phyloP scores from a whole-genome alignment of 768 basidiomycete species.

The Suillus occidentalis region DNA sequence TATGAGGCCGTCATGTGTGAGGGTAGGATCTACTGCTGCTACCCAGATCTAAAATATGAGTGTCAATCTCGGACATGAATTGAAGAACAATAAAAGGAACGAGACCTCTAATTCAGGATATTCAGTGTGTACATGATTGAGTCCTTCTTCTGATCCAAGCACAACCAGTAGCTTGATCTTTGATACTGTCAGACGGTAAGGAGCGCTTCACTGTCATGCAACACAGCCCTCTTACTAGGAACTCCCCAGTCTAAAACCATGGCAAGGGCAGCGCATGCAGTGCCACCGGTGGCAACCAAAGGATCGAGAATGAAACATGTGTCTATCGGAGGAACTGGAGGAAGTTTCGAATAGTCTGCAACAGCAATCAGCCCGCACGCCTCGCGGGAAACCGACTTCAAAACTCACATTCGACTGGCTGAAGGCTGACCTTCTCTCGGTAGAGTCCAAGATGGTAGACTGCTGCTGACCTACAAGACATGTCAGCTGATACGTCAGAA shows the following conservation, averaged over 20 bases:
- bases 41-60: slow-evolving; percentile 69
- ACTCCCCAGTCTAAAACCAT: slow-evolving; percentile 90
- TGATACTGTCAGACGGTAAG: slow-evolving; percentile 39
- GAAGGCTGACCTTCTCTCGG: slow-evolving; percentile 82
- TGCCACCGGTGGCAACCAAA: slow-evolving; percentile 91
- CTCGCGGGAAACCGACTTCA: not conserved
- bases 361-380: not conserved
- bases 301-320: slow-evolving; percentile 89
- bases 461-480: slow-evolving; percentile 55
- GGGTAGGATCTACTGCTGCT: slow-evolving; percentile 70
- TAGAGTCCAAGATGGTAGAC: slow-evolving; percentile 92
- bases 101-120: slow-evolving; percentile 81
- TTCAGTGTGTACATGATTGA: slow-evolving; percentile 59
- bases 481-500: slow-evolving; percentile 3
- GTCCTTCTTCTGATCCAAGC: slow-evolving; percentile 74
- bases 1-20: slow-evolving; percentile 79
- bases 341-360: slow-evolving; percentile 91
- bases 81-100: not conserved
- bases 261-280: slow-evolving; percentile 79
- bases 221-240: slow-evolving; percentile 44
- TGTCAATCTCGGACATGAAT: slow-evolving; percentile 2
- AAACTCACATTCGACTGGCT: slow-evolving; percentile 86
- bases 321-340: slow-evolving; percentile 73
- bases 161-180: slow-evolving; percentile 83
- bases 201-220: not conserved